Evolutionary conservation across 106 monocot species (phyloP).

Genomic region (Allium fistulosum): DNA sequence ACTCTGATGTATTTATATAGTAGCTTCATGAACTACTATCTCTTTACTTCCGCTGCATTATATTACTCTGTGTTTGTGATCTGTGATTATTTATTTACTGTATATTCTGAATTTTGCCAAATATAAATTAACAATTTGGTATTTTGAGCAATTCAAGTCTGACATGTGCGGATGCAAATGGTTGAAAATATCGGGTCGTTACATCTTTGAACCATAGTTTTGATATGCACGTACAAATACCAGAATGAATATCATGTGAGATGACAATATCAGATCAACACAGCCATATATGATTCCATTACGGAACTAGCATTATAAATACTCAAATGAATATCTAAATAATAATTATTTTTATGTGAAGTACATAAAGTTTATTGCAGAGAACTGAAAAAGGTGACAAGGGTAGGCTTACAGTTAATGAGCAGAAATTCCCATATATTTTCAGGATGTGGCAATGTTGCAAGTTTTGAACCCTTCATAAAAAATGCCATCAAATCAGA

Average conservation of each 20-base stretch:
- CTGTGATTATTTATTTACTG: too few relatives aligned
- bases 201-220: slow-evolving; percentile 85
- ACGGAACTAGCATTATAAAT: slow-evolving; percentile 41
- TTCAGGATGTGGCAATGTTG: slow-evolving; percentile 61
- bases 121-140: too few relatives aligned
- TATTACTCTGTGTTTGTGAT: too few relatives aligned
- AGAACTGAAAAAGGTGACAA: not conserved
- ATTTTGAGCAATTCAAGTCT: too few relatives aligned
- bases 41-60: too few relatives aligned
- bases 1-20: too few relatives aligned
- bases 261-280: slow-evolving; percentile 93
- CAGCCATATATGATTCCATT: slow-evolving; percentile 75
- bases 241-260: slow-evolving; percentile 92
- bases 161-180: too few relatives aligned
- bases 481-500: slow-evolving; percentile 18
- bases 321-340: not conserved
- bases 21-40: too few relatives aligned
- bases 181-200: too few relatives aligned
- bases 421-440: slow-evolving; percentile 35
- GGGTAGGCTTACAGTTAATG: not conserved
- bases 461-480: slow-evolving; percentile 30
- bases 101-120: too few relatives aligned
- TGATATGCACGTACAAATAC: slow-evolving; percentile 80
- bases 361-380: too few relatives aligned
- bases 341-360: not conserved